These are phyloP conservation scores for Apiotrichum akiyoshidainum DNA, from an alignment of 1,284 basidiomycete species.

Conservation along the genomic window DNA sequence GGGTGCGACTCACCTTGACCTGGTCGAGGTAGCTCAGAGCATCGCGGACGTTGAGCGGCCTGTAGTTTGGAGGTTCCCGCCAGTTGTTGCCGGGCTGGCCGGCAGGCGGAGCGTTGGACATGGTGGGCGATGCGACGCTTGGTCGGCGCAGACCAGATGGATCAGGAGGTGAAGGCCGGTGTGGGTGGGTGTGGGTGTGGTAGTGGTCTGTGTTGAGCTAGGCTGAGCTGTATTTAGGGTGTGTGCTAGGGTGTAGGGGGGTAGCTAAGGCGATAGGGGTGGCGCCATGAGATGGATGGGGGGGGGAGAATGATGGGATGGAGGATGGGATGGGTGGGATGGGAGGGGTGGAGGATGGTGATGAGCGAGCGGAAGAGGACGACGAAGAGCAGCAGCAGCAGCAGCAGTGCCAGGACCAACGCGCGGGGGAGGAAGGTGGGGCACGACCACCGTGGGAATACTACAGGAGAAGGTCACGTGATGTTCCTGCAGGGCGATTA, in stretches of 20 bases:
- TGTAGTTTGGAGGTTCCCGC: conserved; percentile 27
- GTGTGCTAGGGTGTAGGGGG: no score
- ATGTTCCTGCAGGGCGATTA: no score
- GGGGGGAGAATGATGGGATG: not conserved
- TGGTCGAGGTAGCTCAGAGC: conserved; percentile 96
- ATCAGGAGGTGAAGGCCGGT: not conserved
- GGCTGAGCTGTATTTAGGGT: no score
- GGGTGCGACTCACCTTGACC: conserved; percentile 63
- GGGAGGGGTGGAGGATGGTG: conserved; percentile 2
- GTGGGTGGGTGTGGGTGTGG: no score
- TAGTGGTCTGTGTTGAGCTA: no score
- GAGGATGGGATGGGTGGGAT: not conserved
- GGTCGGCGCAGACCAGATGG: not conserved
- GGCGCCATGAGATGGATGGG: no score
- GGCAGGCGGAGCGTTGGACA: conserved; percentile 19
- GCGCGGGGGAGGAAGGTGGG: no score
- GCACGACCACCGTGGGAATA: no score
- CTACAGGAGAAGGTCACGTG: no score
- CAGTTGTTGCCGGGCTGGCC: conserved; percentile 16
- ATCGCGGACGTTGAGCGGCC: conserved; percentile 60
- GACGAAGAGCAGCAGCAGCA: no score
- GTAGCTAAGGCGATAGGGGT: no score
- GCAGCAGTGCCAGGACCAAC: no score
- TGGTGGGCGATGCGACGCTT: conserved; percentile 7
- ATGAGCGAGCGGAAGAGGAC: not conserved